Base-by-base conservation (phyloP, 148 eudicot species). In the Pouteria glomerata region DNA sequence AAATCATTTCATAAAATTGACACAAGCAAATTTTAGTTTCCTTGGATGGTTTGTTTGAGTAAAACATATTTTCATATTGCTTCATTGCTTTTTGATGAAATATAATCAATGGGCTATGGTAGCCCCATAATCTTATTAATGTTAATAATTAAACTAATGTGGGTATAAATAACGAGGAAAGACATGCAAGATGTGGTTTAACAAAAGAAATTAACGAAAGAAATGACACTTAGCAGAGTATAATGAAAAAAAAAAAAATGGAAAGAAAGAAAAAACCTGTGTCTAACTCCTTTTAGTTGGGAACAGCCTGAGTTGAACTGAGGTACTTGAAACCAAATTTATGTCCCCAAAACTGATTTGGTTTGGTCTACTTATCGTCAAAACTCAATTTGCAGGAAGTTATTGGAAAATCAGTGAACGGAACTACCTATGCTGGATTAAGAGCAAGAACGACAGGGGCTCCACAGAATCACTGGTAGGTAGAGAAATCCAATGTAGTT, bases 371-470 rank as follows among this genome's bases (percentile, higher is more conserved):
- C 29, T 68, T 16, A 27, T 24, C 12, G 24, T 19, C 21, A 23
- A 26, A 52, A 64, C 37, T 42, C 37, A n/a, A 41, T 64, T 72
- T 83, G 74, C 93, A 92, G 99, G 85, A 92, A 71, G 87, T 96
- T 48, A 77, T 96, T 62, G 97, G 99, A 31, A 88, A 86, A 12
- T 29, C 99, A 8, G 99, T 96, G 23, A 96, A 96, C 64, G 99
- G 99, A 66, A 96, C 99, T 45, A 96, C 99, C 39, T 96, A 92
- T 58, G 97, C 90, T 63, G 99, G 97, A 33, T 58, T 92, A 57
- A 84, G 99, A 82, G 99, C 99, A 78, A 90, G 99, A 85, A 96
- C 99, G 57, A 92, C 99, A 0, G 97, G 99, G 59, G 99, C 99
- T 71, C 99, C 99, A 34, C 99, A 96, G 79, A 96, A 96, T 79